phyloP scores from a whole-genome alignment of 1,284 basidiomycete species.

The Ustilago shanxiensis region DNA sequence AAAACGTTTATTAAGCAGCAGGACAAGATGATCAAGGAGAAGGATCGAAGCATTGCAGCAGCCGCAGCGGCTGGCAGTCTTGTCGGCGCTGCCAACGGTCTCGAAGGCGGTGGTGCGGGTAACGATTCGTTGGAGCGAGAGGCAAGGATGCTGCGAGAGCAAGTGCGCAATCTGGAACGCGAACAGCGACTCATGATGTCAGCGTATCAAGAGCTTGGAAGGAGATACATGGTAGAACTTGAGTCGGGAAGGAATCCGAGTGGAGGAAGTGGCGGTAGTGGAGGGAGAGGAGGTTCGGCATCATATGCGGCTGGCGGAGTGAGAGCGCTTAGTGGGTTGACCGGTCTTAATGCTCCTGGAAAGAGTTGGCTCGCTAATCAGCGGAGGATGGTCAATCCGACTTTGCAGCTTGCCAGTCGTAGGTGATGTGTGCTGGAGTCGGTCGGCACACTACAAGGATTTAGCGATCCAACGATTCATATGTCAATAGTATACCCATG shows the following conservation, averaged over 20 bases:
- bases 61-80: conserved; percentile 24
- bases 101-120: conserved; percentile 13
- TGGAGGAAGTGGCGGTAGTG: conserved; percentile 21
- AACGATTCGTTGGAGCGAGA: conserved; percentile 41
- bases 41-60: conserved; percentile 45
- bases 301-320: conserved; percentile 41
- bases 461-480: too few species aligned
- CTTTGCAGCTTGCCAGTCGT: conserved; percentile 35
- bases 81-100: conserved; percentile 13
- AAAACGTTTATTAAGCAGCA: conserved; percentile 92
- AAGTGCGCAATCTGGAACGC: conserved; percentile 31
- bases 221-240: conserved; percentile 50
- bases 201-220: conserved; percentile 48
- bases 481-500: background rate
- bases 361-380: conserved; percentile 42
- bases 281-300: conserved; percentile 19
- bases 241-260: conserved; percentile 49
- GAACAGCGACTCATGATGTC: conserved; percentile 58
- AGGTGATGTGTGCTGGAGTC: conserved; percentile 3
- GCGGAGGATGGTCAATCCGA: conserved; percentile 35
- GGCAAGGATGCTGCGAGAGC: conserved; percentile 31
- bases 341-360: conserved; percentile 34
- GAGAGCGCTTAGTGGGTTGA: conserved; percentile 29
- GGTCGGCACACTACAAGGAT: background rate
- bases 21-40: conserved; percentile 73